These are phyloP conservation scores for Vanilla planifolia DNA, from an alignment of 106 monocot species.

Conservation along the genomic window DNA sequence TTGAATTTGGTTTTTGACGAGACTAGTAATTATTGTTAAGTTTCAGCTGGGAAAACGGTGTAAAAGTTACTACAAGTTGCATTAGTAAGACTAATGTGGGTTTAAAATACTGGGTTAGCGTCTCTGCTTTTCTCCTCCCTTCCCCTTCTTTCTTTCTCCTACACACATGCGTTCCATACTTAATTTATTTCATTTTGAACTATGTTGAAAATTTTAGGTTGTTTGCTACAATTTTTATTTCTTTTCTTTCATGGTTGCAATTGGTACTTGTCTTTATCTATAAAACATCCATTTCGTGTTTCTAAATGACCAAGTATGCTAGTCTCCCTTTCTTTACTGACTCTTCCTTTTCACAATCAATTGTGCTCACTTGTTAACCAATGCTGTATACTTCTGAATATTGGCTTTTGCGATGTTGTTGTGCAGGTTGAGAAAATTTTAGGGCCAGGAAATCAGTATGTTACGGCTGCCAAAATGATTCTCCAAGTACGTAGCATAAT, in stretches of 20 bases:
- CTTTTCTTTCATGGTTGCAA: neutral
- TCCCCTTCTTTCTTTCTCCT: too few relatives aligned
- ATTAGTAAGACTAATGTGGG: too few relatives aligned
- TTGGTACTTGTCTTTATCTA: neutral
- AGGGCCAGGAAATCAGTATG: conserved; percentile 98
- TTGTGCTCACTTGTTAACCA: neutral
- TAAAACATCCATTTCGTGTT: neutral
- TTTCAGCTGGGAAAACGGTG: too few relatives aligned
- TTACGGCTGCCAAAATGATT: conserved; percentile 99
- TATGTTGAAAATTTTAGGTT: too few relatives aligned
- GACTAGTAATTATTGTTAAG: too few relatives aligned
- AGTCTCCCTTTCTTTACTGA: neutral
- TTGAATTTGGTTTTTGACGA: too few relatives aligned
- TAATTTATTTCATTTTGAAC: too few relatives aligned
- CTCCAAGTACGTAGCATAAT: conserved; percentile 67
- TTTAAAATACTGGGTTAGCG: too few relatives aligned
- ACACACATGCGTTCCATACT: too few relatives aligned
- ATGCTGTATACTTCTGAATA: neutral
- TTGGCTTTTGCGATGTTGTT: neutral
- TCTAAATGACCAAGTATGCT: neutral
- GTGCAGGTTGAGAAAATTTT: conserved; percentile 93
- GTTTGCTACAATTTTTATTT: too few relatives aligned
- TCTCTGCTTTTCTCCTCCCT: too few relatives aligned
- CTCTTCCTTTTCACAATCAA: neutral
- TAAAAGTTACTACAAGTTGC: too few relatives aligned